These are phyloP conservation scores for Nepenthes gracilis DNA, from an alignment of 148 eudicot genomes.

Conservation along the genomic window DNA sequence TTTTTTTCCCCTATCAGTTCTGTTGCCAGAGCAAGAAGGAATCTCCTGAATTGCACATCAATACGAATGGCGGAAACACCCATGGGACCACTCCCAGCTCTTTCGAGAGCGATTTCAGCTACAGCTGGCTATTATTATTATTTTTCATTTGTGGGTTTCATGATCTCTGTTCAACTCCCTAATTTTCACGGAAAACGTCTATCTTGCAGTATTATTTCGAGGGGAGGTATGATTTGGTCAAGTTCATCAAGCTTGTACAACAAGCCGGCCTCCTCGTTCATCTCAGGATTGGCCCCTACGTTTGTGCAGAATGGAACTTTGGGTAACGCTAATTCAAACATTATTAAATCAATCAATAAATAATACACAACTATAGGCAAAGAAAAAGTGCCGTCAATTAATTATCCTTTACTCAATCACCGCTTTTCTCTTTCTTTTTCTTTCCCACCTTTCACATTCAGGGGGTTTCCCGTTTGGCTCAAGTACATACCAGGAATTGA, in stretches of 20 bases:
- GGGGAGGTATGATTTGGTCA: slow-evolving; percentile 74
- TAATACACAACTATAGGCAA: background rate
- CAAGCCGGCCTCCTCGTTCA: slow-evolving; percentile 82
- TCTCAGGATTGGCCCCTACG: slow-evolving; percentile 89
- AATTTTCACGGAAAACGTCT: background rate
- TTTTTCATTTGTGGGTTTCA: background rate
- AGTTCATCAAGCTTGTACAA: slow-evolving; percentile 56
- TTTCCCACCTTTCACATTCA: slow-evolving; percentile 9
- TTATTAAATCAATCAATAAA: background rate
- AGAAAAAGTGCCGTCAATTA: slow-evolving; percentile 3
- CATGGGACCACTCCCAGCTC: too few relatives aligned
- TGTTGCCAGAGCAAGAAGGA: too few relatives aligned
- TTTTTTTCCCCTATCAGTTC: background rate
- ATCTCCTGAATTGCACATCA: too few relatives aligned
- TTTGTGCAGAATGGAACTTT: slow-evolving; percentile 95
- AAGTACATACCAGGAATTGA: slow-evolving; percentile 83
- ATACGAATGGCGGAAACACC: too few relatives aligned
- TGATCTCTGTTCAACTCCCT: background rate
- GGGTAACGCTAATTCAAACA: slow-evolving; percentile 34
- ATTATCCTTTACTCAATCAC: slow-evolving; percentile 2
- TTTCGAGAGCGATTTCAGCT: too few relatives aligned
- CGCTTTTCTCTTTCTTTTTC: background rate
- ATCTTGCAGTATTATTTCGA: slow-evolving; percentile 62
- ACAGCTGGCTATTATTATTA: background rate
- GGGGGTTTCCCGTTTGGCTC: slow-evolving; percentile 96